Percentiles rank a stretch among this genome's conserved stretches.
Conservation (phyloP, 2,329 filamentous ascomycete species). For the Cladophialophora immunda region DNA sequence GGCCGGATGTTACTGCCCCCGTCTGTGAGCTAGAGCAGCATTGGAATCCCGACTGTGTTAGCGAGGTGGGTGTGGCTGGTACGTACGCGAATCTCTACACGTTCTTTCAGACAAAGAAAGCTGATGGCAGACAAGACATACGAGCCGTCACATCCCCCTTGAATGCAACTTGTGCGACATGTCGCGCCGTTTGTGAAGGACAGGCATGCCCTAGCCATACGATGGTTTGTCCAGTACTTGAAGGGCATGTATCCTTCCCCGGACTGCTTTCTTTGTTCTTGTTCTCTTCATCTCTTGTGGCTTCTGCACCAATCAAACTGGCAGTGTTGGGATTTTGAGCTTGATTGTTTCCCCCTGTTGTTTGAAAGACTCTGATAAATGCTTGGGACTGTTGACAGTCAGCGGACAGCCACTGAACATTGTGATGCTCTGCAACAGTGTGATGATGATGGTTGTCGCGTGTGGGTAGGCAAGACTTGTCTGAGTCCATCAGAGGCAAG, state of each 20-base stretch:
- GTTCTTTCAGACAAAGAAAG: conserved; percentile 31
- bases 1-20: background rate
- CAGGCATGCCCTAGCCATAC: background rate
- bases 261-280: background rate
- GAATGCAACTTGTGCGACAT: conserved; percentile 30
- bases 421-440: conserved; percentile 28
- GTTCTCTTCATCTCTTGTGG: background rate
- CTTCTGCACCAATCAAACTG: conserved; percentile 7
- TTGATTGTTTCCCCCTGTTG: conserved; percentile 3
- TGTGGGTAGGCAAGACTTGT: conserved; percentile 16
- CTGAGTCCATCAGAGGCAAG: background rate
- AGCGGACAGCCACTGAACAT: conserved; percentile 30
- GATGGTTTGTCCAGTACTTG: background rate
- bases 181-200: conserved; percentile 17
- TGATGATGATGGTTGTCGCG: conserved; percentile 32
- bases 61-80: conserved; percentile 19
- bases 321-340: conserved; percentile 5
- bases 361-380: conserved; percentile 15
- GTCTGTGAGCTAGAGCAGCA: conserved; percentile 1
- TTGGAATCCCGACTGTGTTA: conserved; percentile 17
- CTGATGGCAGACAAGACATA: conserved; percentile 9
- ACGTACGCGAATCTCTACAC: conserved; percentile 12
- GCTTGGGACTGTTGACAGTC: conserved; percentile 12
- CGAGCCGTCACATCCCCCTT: conserved; percentile 16
- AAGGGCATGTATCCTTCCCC: conserved; percentile 17